Conservation (phyloP, 2,329 filamentous ascomycete genomes). For the Colletotrichum chrysophilum region DNA sequence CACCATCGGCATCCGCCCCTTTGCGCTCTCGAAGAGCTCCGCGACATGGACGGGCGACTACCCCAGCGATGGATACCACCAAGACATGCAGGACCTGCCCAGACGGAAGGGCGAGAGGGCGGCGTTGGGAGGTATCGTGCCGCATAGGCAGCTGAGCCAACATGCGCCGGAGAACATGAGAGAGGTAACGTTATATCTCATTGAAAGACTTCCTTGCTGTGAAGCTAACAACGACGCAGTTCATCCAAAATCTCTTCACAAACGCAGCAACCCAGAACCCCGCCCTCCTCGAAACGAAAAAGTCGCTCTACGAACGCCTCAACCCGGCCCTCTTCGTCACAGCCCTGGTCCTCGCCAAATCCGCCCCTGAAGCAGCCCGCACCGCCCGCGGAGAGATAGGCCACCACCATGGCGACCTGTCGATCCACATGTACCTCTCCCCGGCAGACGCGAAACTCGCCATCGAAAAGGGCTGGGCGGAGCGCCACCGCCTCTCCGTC, state of each 20-base stretch:
- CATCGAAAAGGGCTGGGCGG: constrained; percentile 42
- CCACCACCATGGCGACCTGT: constrained; percentile 44
- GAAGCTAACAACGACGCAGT: background rate
- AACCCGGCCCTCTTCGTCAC: constrained; percentile 31
- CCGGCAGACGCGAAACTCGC: constrained; percentile 39
- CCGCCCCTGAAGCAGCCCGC: background rate
- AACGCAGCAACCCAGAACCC: constrained; percentile 30
- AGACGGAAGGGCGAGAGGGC: background rate
- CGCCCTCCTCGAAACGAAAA: constrained; percentile 27
- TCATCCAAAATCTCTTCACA: constrained; percentile 8
- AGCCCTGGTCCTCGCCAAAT: background rate
- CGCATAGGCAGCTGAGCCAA: constrained; percentile 16
- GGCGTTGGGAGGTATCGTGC: constrained; percentile 5
- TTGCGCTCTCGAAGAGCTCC: background rate
- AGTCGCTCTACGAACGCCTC: constrained; percentile 37
- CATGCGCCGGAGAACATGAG: constrained; percentile 15
- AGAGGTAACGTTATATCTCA: background rate
- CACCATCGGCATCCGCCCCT: constrained; percentile 11
- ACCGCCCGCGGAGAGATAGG: constrained; percentile 34
- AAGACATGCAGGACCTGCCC: background rate
- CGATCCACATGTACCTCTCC: constrained; percentile 41
- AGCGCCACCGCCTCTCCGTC: constrained; percentile 39
- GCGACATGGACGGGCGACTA: constrained; percentile 11
- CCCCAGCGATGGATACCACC: background rate
- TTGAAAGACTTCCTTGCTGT: background rate